Conservation (phyloP, 768 basidiomycete genomes). For the Pleurotus djamor region DNA sequence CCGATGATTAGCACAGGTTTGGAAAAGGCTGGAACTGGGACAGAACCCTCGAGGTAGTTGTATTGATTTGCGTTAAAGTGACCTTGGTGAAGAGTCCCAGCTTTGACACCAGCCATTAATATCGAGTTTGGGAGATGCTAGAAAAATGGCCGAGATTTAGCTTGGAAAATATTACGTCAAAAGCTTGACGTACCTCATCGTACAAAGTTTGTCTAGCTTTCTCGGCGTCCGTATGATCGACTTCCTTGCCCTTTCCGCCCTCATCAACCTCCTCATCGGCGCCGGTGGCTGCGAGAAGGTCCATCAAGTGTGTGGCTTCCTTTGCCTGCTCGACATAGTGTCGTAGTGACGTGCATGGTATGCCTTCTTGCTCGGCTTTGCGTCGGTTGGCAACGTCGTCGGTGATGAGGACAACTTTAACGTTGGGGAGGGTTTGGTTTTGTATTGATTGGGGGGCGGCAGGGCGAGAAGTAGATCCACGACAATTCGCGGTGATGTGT, state of each 20-base stretch:
- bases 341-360: constrained; percentile 68
- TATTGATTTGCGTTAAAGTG: constrained; percentile 95
- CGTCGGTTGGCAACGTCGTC: constrained; percentile 85
- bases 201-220: constrained; percentile 63
- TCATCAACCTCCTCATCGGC: constrained; percentile 34
- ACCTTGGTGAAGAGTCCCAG: constrained; percentile 84
- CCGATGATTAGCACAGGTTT: constrained; percentile 86
- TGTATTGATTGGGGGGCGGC: background rate
- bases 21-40: constrained; percentile 63
- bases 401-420: constrained; percentile 76
- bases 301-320: constrained; percentile 63
- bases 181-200: constrained; percentile 54
- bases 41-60: constrained; percentile 94
- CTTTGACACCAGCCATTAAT: constrained; percentile 80
- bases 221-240: constrained; percentile 60
- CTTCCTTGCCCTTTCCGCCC: constrained; percentile 9
- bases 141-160: background rate
- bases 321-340: constrained; percentile 80
- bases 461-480: constrained; percentile 53
- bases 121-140: constrained; percentile 55
- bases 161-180: background rate
- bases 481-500: constrained; percentile 42
- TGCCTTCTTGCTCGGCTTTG: constrained; percentile 67
- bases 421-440: constrained; percentile 34
- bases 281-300: constrained; percentile 74